Base-by-base conservation (phyloP, 768 basidiomycete genomes). In the Coprinopsis marcescibilis region DNA sequence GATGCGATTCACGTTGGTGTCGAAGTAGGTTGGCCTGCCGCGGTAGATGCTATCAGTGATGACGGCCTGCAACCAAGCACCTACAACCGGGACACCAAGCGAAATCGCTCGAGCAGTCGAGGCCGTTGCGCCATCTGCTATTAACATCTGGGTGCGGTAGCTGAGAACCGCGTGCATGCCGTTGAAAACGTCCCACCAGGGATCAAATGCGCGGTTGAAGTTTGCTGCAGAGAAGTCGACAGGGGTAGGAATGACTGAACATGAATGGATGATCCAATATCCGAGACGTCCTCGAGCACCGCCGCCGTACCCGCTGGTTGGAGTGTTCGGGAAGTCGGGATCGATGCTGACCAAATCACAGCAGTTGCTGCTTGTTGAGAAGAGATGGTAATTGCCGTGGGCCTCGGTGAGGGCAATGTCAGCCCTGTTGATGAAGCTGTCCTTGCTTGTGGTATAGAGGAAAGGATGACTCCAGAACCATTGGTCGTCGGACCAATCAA, bases 231-330 rank as follows among this genome's bases (percentile, higher is more conserved):
- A 26, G 44, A 20, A 50, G 37, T 50, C 49, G 29, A 26, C n/a
- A 20, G 32, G 15, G 14, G 37, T 51, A 20, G 50, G 50, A 19
- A 51, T 32, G 38, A 46, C 38, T 14, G 32, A 26, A 30, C 45
- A 51, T 1, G 50, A 26, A 33, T 51, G 44, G 45, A 51, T 39
- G 17, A 46, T 17, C 50, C 50, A 51, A 23, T 51, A 51, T 10
- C 27, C 36, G 20, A 51, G 39, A 6, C 15, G 12, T 17, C 45
- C 45, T 2, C 19, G 15, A 13, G 14, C 23, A 12, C 20, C 25
- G 19, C 17, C 35, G 5, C 50, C 45, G 3, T 41, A 40, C 7
- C 39, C 39, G 39, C 21, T 40, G 8, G 10, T 19, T 24, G 8
- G 5, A 4, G 8, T 32, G 19, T 10, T 20, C 3, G 39, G 44